A percentile compares a stretch with the other conserved stretches of the same genome.
These are phyloP conservation scores for Collybiopsis luxurians DNA, from an alignment of 768 basidiomycete genomes.

Conservation along the genomic window DNA sequence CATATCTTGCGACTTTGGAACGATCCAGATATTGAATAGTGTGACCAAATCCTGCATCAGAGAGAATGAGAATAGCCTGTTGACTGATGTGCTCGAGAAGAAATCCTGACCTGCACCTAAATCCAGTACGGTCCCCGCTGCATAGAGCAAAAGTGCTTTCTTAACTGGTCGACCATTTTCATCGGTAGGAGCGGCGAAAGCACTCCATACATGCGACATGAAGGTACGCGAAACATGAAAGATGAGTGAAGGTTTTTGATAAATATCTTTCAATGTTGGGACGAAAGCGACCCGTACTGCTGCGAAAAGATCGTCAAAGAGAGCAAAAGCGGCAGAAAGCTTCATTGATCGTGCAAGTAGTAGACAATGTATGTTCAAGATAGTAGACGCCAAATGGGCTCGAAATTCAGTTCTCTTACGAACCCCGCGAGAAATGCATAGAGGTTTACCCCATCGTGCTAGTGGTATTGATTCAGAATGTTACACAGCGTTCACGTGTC, in stretches of 20 bases:
- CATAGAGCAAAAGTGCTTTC: conserved; percentile 1
- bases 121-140: conserved; percentile 2
- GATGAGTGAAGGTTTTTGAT: conserved; percentile 28
- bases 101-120: conserved; percentile 3
- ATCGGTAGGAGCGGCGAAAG: conserved; percentile 34
- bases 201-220: conserved; percentile 41
- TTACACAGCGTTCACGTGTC: too few relatives aligned
- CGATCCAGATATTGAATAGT: conserved; percentile 58
- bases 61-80: not conserved
- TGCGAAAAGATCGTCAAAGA: conserved; percentile 26
- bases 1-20: conserved; percentile 53
- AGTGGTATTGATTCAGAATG: too few relatives aligned
- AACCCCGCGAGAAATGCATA: too few relatives aligned
- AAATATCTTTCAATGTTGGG: conserved; percentile 32
- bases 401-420: too few relatives aligned
- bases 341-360: not conserved
- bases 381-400: too few relatives aligned
- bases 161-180: conserved; percentile 26
- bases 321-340: conserved; percentile 16
- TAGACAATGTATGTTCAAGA: too few relatives aligned
- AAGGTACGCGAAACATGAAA: conserved; percentile 36
- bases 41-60: conserved; percentile 58
- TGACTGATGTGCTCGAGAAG: not conserved
- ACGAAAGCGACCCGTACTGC: conserved; percentile 27
- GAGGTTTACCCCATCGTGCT: too few relatives aligned